Base-by-base conservation (phyloP, 169 alveolate species). In the Neospora caninum region DNA sequence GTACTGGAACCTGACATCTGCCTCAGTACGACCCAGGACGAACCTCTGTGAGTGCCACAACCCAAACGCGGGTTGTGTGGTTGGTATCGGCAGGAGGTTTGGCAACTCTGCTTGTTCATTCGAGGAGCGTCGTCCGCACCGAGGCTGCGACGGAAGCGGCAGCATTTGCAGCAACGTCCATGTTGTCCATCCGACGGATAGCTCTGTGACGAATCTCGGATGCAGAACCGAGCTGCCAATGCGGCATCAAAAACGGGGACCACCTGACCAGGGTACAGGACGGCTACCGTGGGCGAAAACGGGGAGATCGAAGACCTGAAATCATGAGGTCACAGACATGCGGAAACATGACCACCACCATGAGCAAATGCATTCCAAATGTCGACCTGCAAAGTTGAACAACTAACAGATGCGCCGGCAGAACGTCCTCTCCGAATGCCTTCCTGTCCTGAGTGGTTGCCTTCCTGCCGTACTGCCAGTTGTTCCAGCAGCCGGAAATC, bases 211-310 rank as follows among this genome's bases (percentile, higher is more conserved):
- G 86, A 9, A 38, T 78, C 86, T 29, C 45, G 86, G 42, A 18
- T 18, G 86, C 86, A 78, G 27, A 78, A 78, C 10, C 86, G 1
- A 38, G 42, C 86, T n/a, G 86, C 86, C 86, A 78, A 78, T 2
- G 86, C 86, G n/a, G 86, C 86, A 22, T 78, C 86, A n/a, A 78
- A 78, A 38, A 78, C 42, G 22, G 86, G 86, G 45, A 78, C 27
- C 29, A 78, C 86, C 45, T 78, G 39, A 7, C 86, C 86, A 6
- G 49, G 86, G 86, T n/a, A 16, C 39, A 78, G 42, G 45, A 78
- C 22, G 31, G n/a, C 86, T 36, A 78, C 42, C 43, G 86, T 78
- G 20, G 49, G 86, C 86, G 86, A 78, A 20, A 38, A n/a, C 86
- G 86, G 86, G 45, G 86, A 78, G 39, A 78, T 78, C 49, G 86